A percentile compares a stretch with the other conserved stretches of the same genome.
Evolutionary conservation across 2,329 filamentous ascomycete genomes (phyloP).

Genomic region (Claviceps spartinae): DNA sequence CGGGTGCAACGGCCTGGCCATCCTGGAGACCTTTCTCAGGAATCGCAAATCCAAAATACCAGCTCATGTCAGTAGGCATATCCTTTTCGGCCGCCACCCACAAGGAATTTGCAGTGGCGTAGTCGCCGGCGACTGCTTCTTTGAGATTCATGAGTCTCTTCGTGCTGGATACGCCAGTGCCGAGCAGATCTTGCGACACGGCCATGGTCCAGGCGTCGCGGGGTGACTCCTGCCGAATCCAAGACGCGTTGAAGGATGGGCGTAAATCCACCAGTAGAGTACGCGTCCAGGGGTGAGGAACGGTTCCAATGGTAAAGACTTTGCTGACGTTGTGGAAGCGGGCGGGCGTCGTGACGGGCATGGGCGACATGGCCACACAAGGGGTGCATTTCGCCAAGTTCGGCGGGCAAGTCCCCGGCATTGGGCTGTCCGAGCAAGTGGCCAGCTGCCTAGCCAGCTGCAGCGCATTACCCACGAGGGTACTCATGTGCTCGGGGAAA

Average conservation of each 20-base stretch:
- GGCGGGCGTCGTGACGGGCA: slow-evolving; percentile 53
- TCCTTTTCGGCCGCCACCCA: slow-evolving; percentile 66
- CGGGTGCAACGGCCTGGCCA: slow-evolving; percentile 12
- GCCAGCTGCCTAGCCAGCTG: slow-evolving; percentile 63
- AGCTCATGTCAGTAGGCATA: slow-evolving; percentile 62
- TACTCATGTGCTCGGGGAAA: slow-evolving; percentile 58
- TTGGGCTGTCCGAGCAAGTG: slow-evolving; percentile 58
- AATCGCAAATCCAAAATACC: slow-evolving; percentile 77
- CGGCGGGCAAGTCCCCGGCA: slow-evolving; percentile 70
- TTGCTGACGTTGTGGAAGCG: slow-evolving; percentile 58
- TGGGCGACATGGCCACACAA: slow-evolving; percentile 48
- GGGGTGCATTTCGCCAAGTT: slow-evolving; percentile 62
- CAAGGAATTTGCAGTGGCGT: slow-evolving; percentile 49
- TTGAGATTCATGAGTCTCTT: slow-evolving; percentile 65
- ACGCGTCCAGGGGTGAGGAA: slow-evolving; percentile 85
- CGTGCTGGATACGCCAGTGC: slow-evolving; percentile 43
- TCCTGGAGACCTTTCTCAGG: slow-evolving; percentile 42
- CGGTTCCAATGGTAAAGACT: slow-evolving; percentile 69
- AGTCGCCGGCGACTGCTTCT: slow-evolving; percentile 60
- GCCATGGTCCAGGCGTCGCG: slow-evolving; percentile 70
- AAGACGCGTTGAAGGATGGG: slow-evolving; percentile 45
- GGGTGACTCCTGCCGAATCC: slow-evolving; percentile 52
- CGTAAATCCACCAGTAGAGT: slow-evolving; percentile 52
- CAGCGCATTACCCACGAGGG: slow-evolving; percentile 55
- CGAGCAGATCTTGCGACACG: slow-evolving; percentile 56